phyloP scores from a whole-genome alignment of 2,329 filamentous ascomycete species.

The Talaromyces funiculosus region DNA sequence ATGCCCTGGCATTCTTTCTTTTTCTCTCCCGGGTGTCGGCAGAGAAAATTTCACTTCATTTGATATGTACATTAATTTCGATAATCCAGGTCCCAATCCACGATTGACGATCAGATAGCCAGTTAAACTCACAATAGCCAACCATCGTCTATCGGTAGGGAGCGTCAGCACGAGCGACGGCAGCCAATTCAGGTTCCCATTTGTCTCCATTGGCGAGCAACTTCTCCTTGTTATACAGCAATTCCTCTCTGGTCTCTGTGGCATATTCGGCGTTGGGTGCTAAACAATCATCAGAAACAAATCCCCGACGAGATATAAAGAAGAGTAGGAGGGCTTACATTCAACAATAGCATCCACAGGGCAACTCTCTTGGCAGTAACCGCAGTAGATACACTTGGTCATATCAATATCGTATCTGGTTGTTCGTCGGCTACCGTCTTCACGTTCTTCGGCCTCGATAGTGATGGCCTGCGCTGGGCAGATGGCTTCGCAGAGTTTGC shows the following conservation, averaged over 20 bases:
- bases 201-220: slow-evolving; percentile 83
- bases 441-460: slow-evolving; percentile 97
- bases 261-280: slow-evolving; percentile 69
- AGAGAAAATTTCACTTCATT: background rate
- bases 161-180: slow-evolving; percentile 84
- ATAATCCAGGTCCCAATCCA: background rate
- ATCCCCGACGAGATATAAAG: slow-evolving; percentile 5
- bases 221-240: slow-evolving; percentile 98
- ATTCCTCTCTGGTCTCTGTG: slow-evolving; percentile 78
- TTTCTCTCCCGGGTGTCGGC: background rate
- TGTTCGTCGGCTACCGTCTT: slow-evolving; percentile 88
- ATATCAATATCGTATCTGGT: slow-evolving; percentile 99
- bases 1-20: background rate
- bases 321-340: slow-evolving; percentile 41
- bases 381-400: slow-evolving; percentile 99
- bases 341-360: slow-evolving; percentile 92
- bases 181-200: slow-evolving; percentile 96
- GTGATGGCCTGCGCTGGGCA: slow-evolving; percentile 98
- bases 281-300: slow-evolving; percentile 25
- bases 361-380: slow-evolving; percentile 98
- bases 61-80: slow-evolving; percentile 6
- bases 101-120: background rate
- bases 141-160: slow-evolving; percentile 65
- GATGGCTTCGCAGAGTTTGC: slow-evolving; percentile 98
- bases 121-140: background rate